These are phyloP conservation scores for Volutella citrinella DNA, from an alignment of 2,329 filamentous ascomycete species.

Conservation along the genomic window DNA sequence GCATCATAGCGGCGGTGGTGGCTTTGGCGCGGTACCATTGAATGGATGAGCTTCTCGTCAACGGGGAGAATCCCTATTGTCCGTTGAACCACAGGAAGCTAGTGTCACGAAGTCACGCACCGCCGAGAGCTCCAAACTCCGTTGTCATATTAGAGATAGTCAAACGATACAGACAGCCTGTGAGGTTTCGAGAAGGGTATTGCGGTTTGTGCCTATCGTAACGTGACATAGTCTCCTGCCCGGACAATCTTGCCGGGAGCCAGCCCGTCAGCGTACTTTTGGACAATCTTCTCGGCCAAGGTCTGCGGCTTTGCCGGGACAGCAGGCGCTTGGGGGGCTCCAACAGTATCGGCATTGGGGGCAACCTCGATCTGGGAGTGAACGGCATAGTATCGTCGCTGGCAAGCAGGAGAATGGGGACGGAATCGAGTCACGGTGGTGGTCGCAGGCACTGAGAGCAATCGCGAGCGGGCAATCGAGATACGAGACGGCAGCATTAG, in stretches of 20 bases:
- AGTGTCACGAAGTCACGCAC: no score
- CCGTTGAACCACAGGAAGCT: no score
- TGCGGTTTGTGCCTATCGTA: no score
- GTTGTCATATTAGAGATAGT: slow-evolving; percentile 91
- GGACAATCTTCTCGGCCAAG: slow-evolving; percentile 89
- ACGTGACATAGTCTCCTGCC: slow-evolving; percentile 82
- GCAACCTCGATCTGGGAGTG: slow-evolving; percentile 61
- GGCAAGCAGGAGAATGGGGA: no score
- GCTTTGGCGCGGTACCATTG: slow-evolving; percentile 78
- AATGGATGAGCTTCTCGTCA: slow-evolving; percentile 63
- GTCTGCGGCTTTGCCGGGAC: slow-evolving; percentile 58
- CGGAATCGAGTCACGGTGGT: no score
- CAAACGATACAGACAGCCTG: no score
- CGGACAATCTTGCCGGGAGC: slow-evolving; percentile 71
- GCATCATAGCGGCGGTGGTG: slow-evolving; percentile 61
- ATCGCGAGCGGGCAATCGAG: no score
- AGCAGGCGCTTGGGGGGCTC: no score
- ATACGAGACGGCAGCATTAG: no score
- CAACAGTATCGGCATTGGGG: slow-evolving; percentile 47
- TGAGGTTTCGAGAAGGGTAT: no score
- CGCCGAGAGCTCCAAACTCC: slow-evolving; percentile 78
- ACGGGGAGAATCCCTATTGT: slow-evolving; percentile 72
- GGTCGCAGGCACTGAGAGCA: no score
- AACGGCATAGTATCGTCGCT: no score
- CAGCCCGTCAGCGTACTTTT: slow-evolving; percentile 74